Evolutionary conservation across 768 basidiomycete species (phyloP).

Genomic region (Megacollybia marginata): DNA sequence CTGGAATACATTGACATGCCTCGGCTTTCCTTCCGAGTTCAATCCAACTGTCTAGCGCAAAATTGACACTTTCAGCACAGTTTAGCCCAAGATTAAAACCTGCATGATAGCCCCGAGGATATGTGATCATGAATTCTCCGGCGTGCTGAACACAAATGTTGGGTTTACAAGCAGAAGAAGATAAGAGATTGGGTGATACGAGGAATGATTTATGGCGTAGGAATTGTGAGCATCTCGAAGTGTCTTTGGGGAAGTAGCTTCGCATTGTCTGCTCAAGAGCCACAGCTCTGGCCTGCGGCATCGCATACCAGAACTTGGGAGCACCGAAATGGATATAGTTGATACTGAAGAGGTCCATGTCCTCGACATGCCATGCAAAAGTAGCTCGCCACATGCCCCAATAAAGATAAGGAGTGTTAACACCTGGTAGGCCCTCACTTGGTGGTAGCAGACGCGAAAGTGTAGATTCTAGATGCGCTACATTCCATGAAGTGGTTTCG

Average conservation of each 20-base stretch:
- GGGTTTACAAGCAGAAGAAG: conserved; percentile 71
- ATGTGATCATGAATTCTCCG: conserved; percentile 96
- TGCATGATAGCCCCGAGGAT: conserved; percentile 90
- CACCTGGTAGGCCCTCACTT: conserved; percentile 77
- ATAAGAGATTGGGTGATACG: conserved; percentile 78
- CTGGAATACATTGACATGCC: conserved; percentile 63
- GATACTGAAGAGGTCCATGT: conserved; percentile 98
- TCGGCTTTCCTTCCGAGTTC: conserved; percentile 80
- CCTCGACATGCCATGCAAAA: conserved; percentile 99
- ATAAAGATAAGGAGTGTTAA: conserved; percentile 95
- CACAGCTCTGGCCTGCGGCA: conserved; percentile 78
- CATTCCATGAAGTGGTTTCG: conserved; percentile 83
- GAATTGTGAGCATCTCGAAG: conserved; percentile 83
- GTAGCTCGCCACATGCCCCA: conserved; percentile 99
- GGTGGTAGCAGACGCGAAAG: conserved; percentile 73
- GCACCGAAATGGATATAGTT: conserved; percentile 99
- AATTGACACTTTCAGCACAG: conserved; percentile 96
- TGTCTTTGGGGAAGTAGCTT: conserved; percentile 85
- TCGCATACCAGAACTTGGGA: conserved; percentile 94
- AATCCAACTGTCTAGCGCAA: conserved; percentile 91
- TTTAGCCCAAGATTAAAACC: conserved; percentile 97
- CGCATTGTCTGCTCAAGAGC: conserved; percentile 88
- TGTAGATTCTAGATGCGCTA: conserved; percentile 83
- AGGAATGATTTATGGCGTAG: conserved; percentile 95
- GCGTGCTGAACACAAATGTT: conserved; percentile 88